These are phyloP conservation scores for Candida vaughaniae DNA, from an alignment of 805 yeast species.

Conservation along the genomic window DNA sequence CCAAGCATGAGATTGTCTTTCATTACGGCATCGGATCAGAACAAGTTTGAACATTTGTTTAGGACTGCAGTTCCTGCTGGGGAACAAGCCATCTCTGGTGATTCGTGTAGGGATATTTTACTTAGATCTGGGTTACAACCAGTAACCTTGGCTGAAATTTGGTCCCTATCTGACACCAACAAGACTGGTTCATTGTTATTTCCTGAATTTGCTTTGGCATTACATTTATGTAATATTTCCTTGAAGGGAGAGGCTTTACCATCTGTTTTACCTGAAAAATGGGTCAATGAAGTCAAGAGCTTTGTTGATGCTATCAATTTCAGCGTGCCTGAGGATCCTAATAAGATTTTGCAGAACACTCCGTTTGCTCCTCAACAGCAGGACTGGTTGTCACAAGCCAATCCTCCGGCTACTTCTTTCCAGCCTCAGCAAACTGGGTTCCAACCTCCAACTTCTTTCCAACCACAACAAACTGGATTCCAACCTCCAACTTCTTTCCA, in stretches of 20 bases:
- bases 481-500: slow-evolving; percentile 27
- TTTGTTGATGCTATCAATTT: slow-evolving; percentile 88
- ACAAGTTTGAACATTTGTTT: slow-evolving; percentile 81
- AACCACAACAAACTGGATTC: slow-evolving; percentile 39
- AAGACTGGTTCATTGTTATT: slow-evolving; percentile 82
- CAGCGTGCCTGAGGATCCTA: slow-evolving; percentile 61
- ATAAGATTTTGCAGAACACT: slow-evolving; percentile 41
- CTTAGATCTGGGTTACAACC: slow-evolving; percentile 78
- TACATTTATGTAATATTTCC: slow-evolving; percentile 79
- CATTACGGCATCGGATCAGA: slow-evolving; percentile 81
- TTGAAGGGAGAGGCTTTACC: slow-evolving; percentile 81
- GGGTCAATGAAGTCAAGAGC: slow-evolving; percentile 80
- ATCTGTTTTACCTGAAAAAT: slow-evolving; percentile 62
- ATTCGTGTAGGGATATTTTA: slow-evolving; percentile 74
- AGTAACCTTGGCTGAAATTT: slow-evolving; percentile 73
- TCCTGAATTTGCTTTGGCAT: slow-evolving; percentile 92
- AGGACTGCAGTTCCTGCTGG: slow-evolving; percentile 71
- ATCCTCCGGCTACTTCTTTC: slow-evolving; percentile 26
- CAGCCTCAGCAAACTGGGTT: slow-evolving; percentile 41
- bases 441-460: slow-evolving; percentile 29
- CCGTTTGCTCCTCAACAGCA: slow-evolving; percentile 34
- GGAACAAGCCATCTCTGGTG: slow-evolving; percentile 68
- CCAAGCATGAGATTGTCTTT: slow-evolving; percentile 81
- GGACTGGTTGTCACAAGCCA: slow-evolving; percentile 32
- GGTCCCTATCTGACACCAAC: slow-evolving; percentile 90